phyloP scores from a whole-genome alignment of 1,284 basidiomycete genomes.

The Naganishia sp. region DNA sequence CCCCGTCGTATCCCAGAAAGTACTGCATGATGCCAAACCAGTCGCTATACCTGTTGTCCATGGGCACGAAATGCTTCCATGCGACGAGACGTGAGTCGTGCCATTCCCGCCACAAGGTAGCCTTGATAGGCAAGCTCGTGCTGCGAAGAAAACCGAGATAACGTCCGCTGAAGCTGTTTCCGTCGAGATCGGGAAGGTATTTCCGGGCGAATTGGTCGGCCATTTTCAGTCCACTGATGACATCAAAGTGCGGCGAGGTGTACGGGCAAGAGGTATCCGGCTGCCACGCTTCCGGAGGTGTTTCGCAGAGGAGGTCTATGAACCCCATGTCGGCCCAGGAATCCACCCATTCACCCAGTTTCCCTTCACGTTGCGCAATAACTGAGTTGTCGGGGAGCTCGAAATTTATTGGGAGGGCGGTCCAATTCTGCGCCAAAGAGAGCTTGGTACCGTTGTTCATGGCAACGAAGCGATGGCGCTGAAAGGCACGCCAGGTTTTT shows the following conservation, averaged over 20 bases:
- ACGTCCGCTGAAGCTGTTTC: constrained; percentile 22
- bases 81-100: constrained; percentile 19
- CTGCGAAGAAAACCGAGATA: constrained; percentile 22
- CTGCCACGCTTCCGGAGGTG: constrained; percentile 7
- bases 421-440: constrained; percentile 21
- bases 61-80: constrained; percentile 22
- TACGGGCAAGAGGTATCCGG: constrained; percentile 12
- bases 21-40: constrained; percentile 26
- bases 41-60: constrained; percentile 16
- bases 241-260: constrained; percentile 14
- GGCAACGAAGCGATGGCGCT: constrained; percentile 19
- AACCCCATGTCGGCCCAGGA: constrained; percentile 21
- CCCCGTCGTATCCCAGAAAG: constrained; percentile 12
- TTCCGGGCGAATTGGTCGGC: constrained; percentile 12
- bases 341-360: constrained; percentile 16
- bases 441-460: constrained; percentile 25
- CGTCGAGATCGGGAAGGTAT: constrained; percentile 20
- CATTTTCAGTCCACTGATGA: constrained; percentile 6
- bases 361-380: constrained; percentile 15
- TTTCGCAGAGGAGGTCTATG: constrained; percentile 10
- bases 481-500: constrained; percentile 10
- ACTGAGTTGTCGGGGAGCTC: constrained; percentile 18
- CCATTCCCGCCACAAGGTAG: constrained; percentile 22
- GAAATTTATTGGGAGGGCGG: constrained; percentile 7
- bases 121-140: constrained; percentile 18